Conservation (phyloP, 805 yeast genomes). For the Saccharomycopsis sp. region DNA sequence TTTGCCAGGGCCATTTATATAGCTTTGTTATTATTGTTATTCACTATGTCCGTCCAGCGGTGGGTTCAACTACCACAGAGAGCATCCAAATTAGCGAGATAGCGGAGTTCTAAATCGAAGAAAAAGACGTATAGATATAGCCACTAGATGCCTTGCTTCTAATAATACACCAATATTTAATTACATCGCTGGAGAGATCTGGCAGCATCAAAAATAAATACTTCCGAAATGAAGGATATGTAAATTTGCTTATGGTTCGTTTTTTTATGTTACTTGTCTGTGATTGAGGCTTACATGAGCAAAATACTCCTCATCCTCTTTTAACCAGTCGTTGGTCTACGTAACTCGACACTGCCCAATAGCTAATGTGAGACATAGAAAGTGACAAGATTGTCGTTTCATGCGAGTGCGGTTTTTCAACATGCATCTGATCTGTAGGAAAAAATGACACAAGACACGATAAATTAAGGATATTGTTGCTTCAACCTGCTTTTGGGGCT, state of each 20-base stretch:
- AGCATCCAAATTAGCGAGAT: too few species aligned
- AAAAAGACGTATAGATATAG: not conserved
- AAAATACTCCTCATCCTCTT: not conserved
- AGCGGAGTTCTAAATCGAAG: too few species aligned
- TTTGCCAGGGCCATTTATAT: not conserved
- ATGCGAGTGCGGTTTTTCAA: not conserved
- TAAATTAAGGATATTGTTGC: not conserved
- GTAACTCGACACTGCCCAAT: too few species aligned
- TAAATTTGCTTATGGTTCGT: too few species aligned
- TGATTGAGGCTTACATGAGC: too few species aligned
- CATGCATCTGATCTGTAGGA: not conserved
- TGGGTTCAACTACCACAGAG: too few species aligned
- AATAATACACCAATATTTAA: too few species aligned
- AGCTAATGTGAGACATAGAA: not conserved
- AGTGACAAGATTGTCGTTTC: not conserved
- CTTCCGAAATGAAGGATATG: too few species aligned
- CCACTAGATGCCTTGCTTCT: not conserved
- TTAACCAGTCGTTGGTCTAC: not conserved
- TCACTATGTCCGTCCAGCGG: too few species aligned
- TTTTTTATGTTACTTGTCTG: too few species aligned
- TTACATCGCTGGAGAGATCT: not conserved
- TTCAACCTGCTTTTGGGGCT: not conserved
- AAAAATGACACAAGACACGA: not conserved
- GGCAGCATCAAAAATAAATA: too few species aligned
- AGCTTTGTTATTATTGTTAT: not conserved